Evolutionary conservation across 306 rosid genomes (phyloP).

Genomic region (Coriaria nepalensis): DNA sequence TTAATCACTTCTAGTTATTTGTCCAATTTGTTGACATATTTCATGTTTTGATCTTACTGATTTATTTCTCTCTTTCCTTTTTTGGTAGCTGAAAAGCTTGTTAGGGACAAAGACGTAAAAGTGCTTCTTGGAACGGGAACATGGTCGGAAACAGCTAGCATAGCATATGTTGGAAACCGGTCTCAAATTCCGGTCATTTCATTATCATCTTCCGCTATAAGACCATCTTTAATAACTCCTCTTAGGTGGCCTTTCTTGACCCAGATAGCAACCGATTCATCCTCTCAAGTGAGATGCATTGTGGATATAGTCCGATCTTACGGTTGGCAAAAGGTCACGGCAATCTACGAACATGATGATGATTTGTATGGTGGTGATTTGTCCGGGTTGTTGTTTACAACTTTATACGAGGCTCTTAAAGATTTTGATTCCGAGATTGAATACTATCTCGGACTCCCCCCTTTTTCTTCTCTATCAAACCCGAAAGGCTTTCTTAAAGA

Average conservation of each 20-base stretch:
- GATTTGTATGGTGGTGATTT: slow-evolving; percentile 26
- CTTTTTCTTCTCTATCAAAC: slow-evolving; percentile 26
- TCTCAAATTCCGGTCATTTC: slow-evolving; percentile 34
- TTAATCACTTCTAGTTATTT: no score
- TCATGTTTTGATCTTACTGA: not conserved
- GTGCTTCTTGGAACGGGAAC: slow-evolving; percentile 34
- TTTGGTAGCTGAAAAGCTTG: no score
- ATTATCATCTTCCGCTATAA: slow-evolving; percentile 29
- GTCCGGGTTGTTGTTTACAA: slow-evolving; percentile 19
- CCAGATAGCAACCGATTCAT: slow-evolving; percentile 23
- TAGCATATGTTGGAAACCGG: slow-evolving; percentile 33
- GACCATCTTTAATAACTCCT: slow-evolving; percentile 18
- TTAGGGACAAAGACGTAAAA: slow-evolving; percentile 21
- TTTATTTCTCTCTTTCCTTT: not conserved
- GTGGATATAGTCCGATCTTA: slow-evolving; percentile 22
- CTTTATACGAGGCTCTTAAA: slow-evolving; percentile 45
- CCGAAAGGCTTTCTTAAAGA: slow-evolving; percentile 36
- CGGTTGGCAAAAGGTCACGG: slow-evolving; percentile 27
- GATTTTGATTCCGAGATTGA: slow-evolving; percentile 34
- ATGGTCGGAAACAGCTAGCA: slow-evolving; percentile 43
- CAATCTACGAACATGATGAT: slow-evolving; percentile 33
- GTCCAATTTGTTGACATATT: not conserved
- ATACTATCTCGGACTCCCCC: slow-evolving; percentile 36
- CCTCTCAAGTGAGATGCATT: slow-evolving; percentile 32
- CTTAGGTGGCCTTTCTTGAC: slow-evolving; percentile 39